These are phyloP conservation scores for Globisporangium heterothallicum DNA, from an alignment of 352 stramenopile genomes.

Conservation along the genomic window DNA sequence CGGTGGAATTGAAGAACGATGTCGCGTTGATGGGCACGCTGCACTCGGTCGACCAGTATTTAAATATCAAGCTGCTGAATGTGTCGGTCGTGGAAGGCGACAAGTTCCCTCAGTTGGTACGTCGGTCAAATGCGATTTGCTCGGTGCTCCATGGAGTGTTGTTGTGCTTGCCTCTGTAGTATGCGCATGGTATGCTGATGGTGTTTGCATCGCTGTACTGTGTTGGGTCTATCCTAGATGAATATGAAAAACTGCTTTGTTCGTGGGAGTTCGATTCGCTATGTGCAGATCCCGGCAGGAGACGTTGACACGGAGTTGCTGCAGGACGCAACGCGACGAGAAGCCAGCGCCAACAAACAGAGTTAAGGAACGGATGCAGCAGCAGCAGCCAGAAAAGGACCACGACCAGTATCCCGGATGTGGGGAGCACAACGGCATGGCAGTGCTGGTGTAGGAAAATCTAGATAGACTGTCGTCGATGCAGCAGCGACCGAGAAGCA, in stretches of 20 bases:
- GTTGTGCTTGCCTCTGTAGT: neutral
- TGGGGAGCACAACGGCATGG: too few species aligned
- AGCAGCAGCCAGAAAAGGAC: too few species aligned
- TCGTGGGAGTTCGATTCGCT: conserved; percentile 96
- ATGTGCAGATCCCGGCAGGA: conserved; percentile 96
- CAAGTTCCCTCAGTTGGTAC: conserved; percentile 95
- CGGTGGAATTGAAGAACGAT: conserved; percentile 99
- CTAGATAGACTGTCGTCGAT: too few species aligned
- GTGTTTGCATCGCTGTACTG: neutral
- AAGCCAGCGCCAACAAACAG: conserved; percentile 73
- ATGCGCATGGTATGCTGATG: neutral
- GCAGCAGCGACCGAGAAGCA: too few species aligned
- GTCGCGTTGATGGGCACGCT: conserved; percentile 95
- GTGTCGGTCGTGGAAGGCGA: conserved; percentile 94
- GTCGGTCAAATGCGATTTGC: neutral
- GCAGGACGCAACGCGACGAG: conserved; percentile 63
- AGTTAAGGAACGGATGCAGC: too few species aligned
- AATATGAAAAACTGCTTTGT: conserved; percentile 99
- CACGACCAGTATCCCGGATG: too few species aligned
- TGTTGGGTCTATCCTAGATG: conserved; percentile 34
- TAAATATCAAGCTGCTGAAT: conserved; percentile 98
- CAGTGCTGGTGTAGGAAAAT: too few species aligned
- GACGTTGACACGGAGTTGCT: conserved; percentile 98
- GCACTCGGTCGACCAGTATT: conserved; percentile 98
- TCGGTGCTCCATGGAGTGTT: neutral